phyloP scores from a whole-genome alignment of 805 yeast genomes.

The Metschnikowia kofuensis region DNA sequence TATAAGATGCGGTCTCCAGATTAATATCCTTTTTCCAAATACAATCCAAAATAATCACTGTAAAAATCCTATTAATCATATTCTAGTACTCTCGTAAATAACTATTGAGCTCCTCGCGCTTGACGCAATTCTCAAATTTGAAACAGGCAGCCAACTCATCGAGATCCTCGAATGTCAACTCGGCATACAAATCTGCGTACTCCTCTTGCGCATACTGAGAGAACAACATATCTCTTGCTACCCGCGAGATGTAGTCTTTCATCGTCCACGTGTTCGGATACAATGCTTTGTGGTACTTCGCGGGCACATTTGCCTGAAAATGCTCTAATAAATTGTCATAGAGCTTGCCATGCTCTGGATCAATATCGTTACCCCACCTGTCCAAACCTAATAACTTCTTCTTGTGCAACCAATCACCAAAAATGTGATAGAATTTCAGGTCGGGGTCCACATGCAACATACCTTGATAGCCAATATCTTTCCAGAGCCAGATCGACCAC shows the following conservation, averaged over 20 bases:
- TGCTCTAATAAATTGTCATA: constrained; percentile 38
- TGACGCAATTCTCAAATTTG: constrained; percentile 44
- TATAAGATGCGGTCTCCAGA: no score
- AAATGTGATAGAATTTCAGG: constrained; percentile 41
- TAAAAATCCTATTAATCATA: no score
- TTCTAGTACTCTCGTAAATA: constrained; percentile 24
- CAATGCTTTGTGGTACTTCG: constrained; percentile 34
- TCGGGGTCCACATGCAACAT: constrained; percentile 44
- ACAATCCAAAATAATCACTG: no score
- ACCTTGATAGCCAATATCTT: constrained; percentile 53
- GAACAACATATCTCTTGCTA: constrained; percentile 42
- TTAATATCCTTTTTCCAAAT: no score
- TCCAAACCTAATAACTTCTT: constrained; percentile 47
- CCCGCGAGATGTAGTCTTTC: constrained; percentile 36
- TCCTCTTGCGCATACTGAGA: constrained; percentile 44
- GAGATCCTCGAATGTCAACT: constrained; percentile 41
- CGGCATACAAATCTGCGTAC: constrained; percentile 44
- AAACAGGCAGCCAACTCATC: constrained; percentile 51
- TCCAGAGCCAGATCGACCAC: constrained; percentile 55
- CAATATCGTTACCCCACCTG: constrained; percentile 49
- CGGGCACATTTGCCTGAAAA: constrained; percentile 39
- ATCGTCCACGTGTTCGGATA: constrained; percentile 43
- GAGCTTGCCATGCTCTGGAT: constrained; percentile 34
- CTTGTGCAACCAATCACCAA: constrained; percentile 42
- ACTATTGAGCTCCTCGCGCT: constrained; percentile 41